Evolutionary conservation across 2,329 filamentous ascomycete genomes (phyloP).

Genomic region (Fusarium sp.): DNA sequence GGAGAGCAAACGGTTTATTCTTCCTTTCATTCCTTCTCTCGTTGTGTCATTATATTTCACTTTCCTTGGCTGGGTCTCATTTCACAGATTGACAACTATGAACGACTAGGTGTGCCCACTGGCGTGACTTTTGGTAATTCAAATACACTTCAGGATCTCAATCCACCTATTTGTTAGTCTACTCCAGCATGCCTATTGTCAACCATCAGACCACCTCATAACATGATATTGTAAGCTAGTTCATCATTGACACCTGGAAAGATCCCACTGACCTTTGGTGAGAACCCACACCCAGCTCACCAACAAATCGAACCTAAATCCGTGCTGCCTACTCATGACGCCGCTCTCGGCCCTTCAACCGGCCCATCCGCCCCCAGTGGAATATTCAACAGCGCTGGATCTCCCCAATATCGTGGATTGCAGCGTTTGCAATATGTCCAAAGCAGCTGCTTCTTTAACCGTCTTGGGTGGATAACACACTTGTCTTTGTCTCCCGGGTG

Average conservation of each 20-base stretch:
- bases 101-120: not conserved
- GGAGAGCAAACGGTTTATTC: not conserved
- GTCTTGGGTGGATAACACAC: not conserved
- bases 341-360: not conserved
- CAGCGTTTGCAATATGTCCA: constrained; percentile 10
- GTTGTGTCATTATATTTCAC: not conserved
- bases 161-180: not conserved
- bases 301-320: not conserved
- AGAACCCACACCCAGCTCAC: not conserved
- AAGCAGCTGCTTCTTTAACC: not conserved
- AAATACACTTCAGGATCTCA: not conserved
- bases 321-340: not conserved
- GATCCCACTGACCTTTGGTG: rapidly evolving
- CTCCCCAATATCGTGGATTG: not conserved
- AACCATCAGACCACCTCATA: not conserved
- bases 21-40: not conserved
- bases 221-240: not conserved
- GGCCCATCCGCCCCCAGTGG: not conserved
- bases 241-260: not conserved
- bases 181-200: not conserved
- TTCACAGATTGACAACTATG: not conserved
- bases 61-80: not conserved
- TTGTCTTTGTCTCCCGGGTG: not conserved
- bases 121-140: not conserved
- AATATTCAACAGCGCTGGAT: not conserved